phyloP scores from a whole-genome alignment of 23 red algal genomes.

The Gracilaria caudata region DNA sequence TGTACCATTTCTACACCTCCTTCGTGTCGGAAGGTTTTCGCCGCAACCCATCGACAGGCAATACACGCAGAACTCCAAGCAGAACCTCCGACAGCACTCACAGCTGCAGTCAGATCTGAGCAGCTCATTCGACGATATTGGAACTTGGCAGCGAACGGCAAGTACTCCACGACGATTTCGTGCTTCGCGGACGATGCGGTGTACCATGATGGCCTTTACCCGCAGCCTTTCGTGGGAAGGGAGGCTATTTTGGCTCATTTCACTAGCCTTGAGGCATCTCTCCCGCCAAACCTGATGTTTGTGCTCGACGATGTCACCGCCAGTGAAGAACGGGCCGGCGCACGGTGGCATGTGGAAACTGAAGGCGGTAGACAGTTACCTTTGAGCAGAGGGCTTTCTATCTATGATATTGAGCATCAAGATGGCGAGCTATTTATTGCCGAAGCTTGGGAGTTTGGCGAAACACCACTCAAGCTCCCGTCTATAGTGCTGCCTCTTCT shows the following conservation, averaged over 20 bases:
- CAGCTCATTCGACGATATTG: constrained; percentile 42
- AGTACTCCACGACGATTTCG: not conserved
- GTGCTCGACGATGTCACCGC: constrained; percentile 55
- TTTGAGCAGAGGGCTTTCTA: constrained; percentile 50
- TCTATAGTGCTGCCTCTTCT: constrained; percentile 33
- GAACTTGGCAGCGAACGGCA: constrained; percentile 20
- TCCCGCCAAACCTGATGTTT: constrained; percentile 35
- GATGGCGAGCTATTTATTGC: constrained; percentile 42
- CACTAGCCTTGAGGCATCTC: constrained; percentile 21
- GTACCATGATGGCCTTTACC: constrained; percentile 42
- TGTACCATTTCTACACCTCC: not conserved
- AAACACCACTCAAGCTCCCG: constrained; percentile 54
- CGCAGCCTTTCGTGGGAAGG: constrained; percentile 24
- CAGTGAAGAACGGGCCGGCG: constrained; percentile 3
- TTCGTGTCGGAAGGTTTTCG: not conserved
- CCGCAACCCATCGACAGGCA: not conserved
- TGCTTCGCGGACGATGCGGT: constrained; percentile 42
- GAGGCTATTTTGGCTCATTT: constrained; percentile 31
- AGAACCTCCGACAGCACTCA: not conserved
- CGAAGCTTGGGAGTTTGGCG: constrained; percentile 56
- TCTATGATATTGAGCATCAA: constrained; percentile 25
- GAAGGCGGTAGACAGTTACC: constrained; percentile 9
- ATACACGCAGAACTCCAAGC: not conserved
- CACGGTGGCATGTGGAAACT: constrained; percentile 60
- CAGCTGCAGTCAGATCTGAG: not conserved